Evolutionary conservation across 1,139 yeast genomes (phyloP).

Genomic region (Sugiyamaella xylanicola): DNA sequence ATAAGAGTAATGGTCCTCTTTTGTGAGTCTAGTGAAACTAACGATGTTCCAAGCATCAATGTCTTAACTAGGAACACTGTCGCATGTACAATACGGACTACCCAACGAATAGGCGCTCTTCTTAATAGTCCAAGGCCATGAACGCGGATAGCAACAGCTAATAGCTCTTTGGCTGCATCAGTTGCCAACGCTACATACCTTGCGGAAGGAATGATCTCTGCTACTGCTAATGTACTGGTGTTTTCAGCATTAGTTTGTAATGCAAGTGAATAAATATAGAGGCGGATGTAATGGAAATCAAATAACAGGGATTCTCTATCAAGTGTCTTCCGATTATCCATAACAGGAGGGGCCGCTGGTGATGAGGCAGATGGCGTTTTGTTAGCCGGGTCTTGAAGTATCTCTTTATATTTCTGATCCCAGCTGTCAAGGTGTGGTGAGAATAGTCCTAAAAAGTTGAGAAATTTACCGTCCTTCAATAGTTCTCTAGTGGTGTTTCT

Average conservation of each 20-base stretch:
- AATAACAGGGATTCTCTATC: slow-evolving; percentile 74
- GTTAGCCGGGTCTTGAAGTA: slow-evolving; percentile 49
- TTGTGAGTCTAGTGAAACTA: slow-evolving; percentile 43
- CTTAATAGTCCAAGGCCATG: slow-evolving; percentile 62
- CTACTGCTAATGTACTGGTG: slow-evolving; percentile 44
- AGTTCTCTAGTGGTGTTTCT: slow-evolving; percentile 43
- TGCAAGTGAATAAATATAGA: slow-evolving; percentile 83
- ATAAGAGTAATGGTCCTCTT: slow-evolving; percentile 71
- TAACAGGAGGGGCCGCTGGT: slow-evolving; percentile 39
- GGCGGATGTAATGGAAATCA: slow-evolving; percentile 80
- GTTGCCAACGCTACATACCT: slow-evolving; percentile 81
- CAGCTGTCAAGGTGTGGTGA: slow-evolving; percentile 79
- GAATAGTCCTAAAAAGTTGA: slow-evolving; percentile 70
- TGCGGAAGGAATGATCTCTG: slow-evolving; percentile 73
- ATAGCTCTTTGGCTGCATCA: slow-evolving; percentile 78
- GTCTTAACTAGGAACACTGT: slow-evolving; percentile 90
- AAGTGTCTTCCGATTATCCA: slow-evolving; percentile 45
- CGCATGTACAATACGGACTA: slow-evolving; percentile 83
- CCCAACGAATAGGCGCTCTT: slow-evolving; percentile 91
- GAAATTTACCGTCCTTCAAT: slow-evolving; percentile 56
- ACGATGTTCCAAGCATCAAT: slow-evolving; percentile 51
- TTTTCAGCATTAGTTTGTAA: slow-evolving; percentile 40
- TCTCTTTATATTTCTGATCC: slow-evolving; percentile 62
- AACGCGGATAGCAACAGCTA: slow-evolving; percentile 70
- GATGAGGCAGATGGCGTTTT: slow-evolving; percentile 3